Conservation (phyloP, 2,329 filamentous ascomycete species). For the Scortechinia acanthostroma region DNA sequence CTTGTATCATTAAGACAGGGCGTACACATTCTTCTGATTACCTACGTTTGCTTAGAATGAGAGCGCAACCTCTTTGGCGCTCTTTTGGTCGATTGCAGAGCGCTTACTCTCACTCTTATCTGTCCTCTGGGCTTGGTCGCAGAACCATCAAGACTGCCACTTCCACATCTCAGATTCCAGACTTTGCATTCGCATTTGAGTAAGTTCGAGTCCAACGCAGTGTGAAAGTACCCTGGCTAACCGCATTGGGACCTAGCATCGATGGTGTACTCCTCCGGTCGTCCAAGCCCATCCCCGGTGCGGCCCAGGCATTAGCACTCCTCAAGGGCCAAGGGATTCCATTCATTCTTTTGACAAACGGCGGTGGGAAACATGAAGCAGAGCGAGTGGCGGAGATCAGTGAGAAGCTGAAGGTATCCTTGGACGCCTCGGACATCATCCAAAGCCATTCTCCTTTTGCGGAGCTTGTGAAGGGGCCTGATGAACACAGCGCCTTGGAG, state of each 20-base stretch:
- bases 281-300: conserved; percentile 53
- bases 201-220: not conserved
- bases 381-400: conserved; percentile 9
- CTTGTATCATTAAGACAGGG: too few relatives aligned
- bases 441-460: conserved; percentile 72
- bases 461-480: conserved; percentile 37
- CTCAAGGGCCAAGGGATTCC: conserved; percentile 57
- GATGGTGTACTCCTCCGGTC: conserved; percentile 67
- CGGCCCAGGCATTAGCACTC: conserved; percentile 46
- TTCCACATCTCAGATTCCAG: not conserved
- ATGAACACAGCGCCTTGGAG: conserved; percentile 24
- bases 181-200: conserved; percentile 1
- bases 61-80: not conserved
- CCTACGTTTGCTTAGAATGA: not conserved
- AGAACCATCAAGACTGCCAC: not conserved
- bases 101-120: not conserved
- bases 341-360: conserved; percentile 71
- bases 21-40: too few relatives aligned
- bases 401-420: conserved; percentile 35
- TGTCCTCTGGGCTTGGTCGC: not conserved
- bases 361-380: conserved; percentile 39
- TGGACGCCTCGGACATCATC: conserved; percentile 53
- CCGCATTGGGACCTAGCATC: conserved; percentile 28
- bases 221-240: not conserved
- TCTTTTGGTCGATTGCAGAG: not conserved